Base-by-base conservation (phyloP, 306 rosid genomes). In the Cucurbita maxima region DNA sequence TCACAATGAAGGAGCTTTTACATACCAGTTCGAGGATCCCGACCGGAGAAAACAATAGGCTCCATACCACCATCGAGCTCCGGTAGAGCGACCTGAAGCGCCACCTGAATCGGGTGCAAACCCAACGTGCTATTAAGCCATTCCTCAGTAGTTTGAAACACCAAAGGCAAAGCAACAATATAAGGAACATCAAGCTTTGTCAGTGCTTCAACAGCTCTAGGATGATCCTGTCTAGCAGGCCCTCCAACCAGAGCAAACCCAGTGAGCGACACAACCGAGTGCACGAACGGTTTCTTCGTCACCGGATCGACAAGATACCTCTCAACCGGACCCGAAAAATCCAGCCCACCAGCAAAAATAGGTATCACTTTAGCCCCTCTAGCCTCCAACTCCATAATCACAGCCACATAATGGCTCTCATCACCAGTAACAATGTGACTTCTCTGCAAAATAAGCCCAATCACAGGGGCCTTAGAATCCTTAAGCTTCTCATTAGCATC, bases 1-100 rank as follows among this genome's bases (percentile, higher is more conserved):
- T 18, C 2, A 50, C 14, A 50, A n/a, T 50, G 54, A 4, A 50
- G 54, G 3, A 48, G 2, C 55, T 37, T 34, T 77, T 10, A 68
- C 83, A 51, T 58, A 78, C 99, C 99, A 50, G 99, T 85, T 84
- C 86, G 88, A 52, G 99, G 99, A 88, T 95, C 99, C 19, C 99
- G 87, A 22, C 99, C 97, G 0, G 99, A 87, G 34, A 89, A 95
- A 78, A 95, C 96, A 12, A 95, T 95, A 11, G 99, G 99, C 81
- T 95, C 99, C 96, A 95, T 95, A 73, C 97, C 99, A 70, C 99
- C 99, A 81, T 91, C 99, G 0, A 95, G 96, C 85, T 95, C 99
- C 0, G 99, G 99, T 62, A 95, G 88, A 54, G 99, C 99, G 76
- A 95, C 97, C 79, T 95, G 99, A 79, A 95, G 86, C 22, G 99